Evolutionary conservation across 805 yeast genomes (phyloP).

Genomic region (Candida montana): DNA sequence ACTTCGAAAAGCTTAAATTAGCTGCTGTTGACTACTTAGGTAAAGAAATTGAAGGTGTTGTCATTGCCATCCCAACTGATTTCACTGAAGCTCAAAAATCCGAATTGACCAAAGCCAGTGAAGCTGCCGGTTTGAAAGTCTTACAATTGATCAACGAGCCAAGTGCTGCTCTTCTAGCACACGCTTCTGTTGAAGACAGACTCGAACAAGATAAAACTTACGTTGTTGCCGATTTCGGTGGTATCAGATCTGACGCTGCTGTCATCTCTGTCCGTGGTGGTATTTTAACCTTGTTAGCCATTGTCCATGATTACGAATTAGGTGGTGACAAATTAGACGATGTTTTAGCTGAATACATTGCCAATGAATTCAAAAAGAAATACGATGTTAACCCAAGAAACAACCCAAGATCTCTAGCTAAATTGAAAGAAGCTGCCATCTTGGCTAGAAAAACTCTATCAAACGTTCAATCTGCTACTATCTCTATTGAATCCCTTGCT

Average conservation of each 20-base stretch:
- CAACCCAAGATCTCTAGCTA: slow-evolving; percentile 82
- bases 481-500: slow-evolving; percentile 91
- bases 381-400: slow-evolving; percentile 72
- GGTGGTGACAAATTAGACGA: slow-evolving; percentile 89
- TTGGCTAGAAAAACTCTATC: slow-evolving; percentile 87
- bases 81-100: slow-evolving; percentile 69
- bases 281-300: slow-evolving; percentile 79
- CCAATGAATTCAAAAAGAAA: slow-evolving; percentile 92
- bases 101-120: slow-evolving; percentile 56
- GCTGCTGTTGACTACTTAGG: slow-evolving; percentile 96
- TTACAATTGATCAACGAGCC: slow-evolving; percentile 91
- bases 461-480: slow-evolving; percentile 80
- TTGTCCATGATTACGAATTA: slow-evolving; percentile 72
- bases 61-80: slow-evolving; percentile 86
- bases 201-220: slow-evolving; percentile 59
- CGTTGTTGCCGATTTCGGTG: slow-evolving; percentile 96
- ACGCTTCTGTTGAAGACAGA: slow-evolving; percentile 40
- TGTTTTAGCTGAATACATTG: slow-evolving; percentile 74
- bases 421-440: slow-evolving; percentile 77
- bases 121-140: slow-evolving; percentile 69
- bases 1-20: slow-evolving; percentile 68
- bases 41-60: slow-evolving; percentile 70
- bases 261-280: slow-evolving; percentile 93
- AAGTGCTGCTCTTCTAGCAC: slow-evolving; percentile 84
- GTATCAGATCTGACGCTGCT: slow-evolving; percentile 92